Evolutionary conservation across 75 land plant species (phyloP).

Genomic region (Pinus albicaulis): DNA sequence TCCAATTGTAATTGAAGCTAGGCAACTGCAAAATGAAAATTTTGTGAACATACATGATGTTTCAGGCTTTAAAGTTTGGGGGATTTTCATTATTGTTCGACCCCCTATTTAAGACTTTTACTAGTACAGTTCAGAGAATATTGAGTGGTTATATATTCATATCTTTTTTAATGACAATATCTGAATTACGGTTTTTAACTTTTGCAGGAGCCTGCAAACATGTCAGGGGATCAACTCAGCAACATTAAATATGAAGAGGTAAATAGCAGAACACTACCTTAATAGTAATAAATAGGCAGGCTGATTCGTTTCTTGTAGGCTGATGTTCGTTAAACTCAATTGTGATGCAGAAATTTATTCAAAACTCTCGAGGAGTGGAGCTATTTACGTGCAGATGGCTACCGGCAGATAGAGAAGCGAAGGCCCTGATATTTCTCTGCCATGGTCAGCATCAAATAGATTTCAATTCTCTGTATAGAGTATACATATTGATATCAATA

Average conservation of each 20-base stretch:
- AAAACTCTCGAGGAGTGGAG: slow-evolving; percentile 52
- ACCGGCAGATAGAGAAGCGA: slow-evolving; percentile 51
- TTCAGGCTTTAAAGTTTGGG: no score
- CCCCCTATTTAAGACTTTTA: no score
- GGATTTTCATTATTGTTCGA: no score
- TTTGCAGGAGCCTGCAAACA: not conserved
- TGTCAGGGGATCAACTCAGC: not conserved
- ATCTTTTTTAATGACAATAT: no score
- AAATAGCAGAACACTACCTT: not conserved
- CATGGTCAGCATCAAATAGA: slow-evolving; percentile 40
- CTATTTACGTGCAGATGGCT: slow-evolving; percentile 89
- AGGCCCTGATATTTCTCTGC: slow-evolving; percentile 74
- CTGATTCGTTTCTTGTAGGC: not conserved
- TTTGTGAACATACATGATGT: no score
- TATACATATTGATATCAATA: no score
- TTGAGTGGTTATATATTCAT: no score
- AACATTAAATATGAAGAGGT: slow-evolving; percentile 35
- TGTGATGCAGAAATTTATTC: slow-evolving; percentile 37
- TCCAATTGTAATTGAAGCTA: no score
- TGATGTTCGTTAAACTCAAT: not conserved
- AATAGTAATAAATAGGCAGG: not conserved
- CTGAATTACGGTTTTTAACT: not conserved
- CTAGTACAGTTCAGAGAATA: no score
- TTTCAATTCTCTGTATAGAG: no score
- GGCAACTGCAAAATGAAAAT: no score